These are phyloP conservation scores for Fusarium marasasianum DNA, from an alignment of 2,329 filamentous ascomycete species.

Conservation along the genomic window DNA sequence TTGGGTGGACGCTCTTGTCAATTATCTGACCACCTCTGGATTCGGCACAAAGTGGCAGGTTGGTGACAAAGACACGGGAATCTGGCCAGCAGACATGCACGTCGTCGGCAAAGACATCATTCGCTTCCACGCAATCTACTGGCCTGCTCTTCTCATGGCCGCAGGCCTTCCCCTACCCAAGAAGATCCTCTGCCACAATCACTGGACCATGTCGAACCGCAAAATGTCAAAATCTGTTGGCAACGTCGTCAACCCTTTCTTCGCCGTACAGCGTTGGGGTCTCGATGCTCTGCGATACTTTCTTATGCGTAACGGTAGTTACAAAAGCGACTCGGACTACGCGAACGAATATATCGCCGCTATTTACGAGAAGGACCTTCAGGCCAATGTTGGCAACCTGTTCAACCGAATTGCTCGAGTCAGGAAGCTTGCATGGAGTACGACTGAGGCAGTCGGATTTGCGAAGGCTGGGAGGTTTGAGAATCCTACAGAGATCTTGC, in stretches of 20 bases:
- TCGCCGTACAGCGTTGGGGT: slow-evolving; percentile 88
- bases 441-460: slow-evolving; percentile 63
- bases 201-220: slow-evolving; percentile 90
- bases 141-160: slow-evolving; percentile 95
- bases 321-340: slow-evolving; percentile 83
- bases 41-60: slow-evolving; percentile 73
- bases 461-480: slow-evolving; percentile 43
- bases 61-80: slow-evolving; percentile 66
- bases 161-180: slow-evolving; percentile 81
- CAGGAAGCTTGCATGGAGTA: slow-evolving; percentile 69
- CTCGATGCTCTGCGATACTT: slow-evolving; percentile 91
- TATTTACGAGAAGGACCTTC: slow-evolving; percentile 82
- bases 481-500: neutral
- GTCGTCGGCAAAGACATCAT: slow-evolving; percentile 97
- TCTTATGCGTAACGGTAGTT: slow-evolving; percentile 80
- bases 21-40: slow-evolving; percentile 88
- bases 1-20: slow-evolving; percentile 95
- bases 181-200: slow-evolving; percentile 85
- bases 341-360: slow-evolving; percentile 79
- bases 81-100: slow-evolving; percentile 93
- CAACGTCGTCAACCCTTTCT: slow-evolving; percentile 94
- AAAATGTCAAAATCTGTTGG: slow-evolving; percentile 98
- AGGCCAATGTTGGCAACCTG: slow-evolving; percentile 83
- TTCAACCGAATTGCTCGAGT: slow-evolving; percentile 74
- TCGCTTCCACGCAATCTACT: slow-evolving; percentile 96